Evolutionary conservation across 306 rosid genomes (phyloP).

Genomic region (Citrullus amarus): DNA sequence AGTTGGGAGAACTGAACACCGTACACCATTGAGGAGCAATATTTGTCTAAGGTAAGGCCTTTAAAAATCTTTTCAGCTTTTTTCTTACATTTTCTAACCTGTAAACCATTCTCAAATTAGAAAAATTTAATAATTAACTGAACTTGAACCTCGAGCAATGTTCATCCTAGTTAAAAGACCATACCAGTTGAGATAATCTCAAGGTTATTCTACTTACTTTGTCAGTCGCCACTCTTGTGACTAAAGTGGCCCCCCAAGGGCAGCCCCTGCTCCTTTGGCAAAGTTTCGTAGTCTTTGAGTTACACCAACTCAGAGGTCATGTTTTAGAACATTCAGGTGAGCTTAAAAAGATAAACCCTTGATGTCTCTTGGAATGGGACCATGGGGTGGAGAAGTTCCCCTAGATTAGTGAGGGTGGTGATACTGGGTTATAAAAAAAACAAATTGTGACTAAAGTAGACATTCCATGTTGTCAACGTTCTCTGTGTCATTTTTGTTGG

Average conservation of each 20-base stretch:
- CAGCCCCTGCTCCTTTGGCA: background rate
- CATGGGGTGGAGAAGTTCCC: background rate
- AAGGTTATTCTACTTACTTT: background rate
- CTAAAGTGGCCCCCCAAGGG: background rate
- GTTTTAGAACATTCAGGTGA: background rate
- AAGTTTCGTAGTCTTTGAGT: background rate
- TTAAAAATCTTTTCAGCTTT: background rate
- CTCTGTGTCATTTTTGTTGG: background rate
- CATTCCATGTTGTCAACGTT: background rate
- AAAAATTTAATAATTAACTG: background rate
- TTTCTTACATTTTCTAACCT: background rate
- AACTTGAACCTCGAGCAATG: background rate
- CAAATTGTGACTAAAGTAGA: background rate
- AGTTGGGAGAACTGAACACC: slow-evolving; percentile 41
- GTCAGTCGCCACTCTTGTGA: background rate
- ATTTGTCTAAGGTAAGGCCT: slow-evolving; percentile 42
- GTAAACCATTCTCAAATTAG: background rate
- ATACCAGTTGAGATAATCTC: background rate
- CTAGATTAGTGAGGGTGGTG: background rate
- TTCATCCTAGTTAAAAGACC: background rate
- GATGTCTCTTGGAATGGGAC: background rate
- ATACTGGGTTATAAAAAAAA: background rate
- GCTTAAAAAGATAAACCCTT: background rate
- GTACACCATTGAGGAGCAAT: slow-evolving; percentile 23
- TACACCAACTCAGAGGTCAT: background rate